phyloP scores from a whole-genome alignment of 2,329 filamentous ascomycete species.

The Fusarium sacchari region DNA sequence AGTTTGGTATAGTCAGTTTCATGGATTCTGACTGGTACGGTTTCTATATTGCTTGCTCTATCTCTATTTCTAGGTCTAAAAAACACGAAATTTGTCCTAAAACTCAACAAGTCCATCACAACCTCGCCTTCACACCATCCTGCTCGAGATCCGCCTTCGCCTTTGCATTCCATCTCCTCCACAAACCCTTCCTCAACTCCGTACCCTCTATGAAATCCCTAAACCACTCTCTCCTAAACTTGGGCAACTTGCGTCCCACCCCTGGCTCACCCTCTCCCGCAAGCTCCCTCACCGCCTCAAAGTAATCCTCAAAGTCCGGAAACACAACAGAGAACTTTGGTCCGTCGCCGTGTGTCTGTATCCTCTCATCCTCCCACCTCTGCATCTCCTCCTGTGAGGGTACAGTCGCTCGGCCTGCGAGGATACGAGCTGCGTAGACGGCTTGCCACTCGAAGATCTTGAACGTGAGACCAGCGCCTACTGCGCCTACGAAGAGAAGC shows the following conservation, averaged over 20 bases:
- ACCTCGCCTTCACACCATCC: neutral
- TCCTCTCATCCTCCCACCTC: constrained; percentile 66
- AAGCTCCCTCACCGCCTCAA: constrained; percentile 63
- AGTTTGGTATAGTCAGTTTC: neutral
- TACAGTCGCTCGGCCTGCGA: constrained; percentile 63
- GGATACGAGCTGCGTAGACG: constrained; percentile 67
- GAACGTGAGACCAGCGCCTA: constrained; percentile 69
- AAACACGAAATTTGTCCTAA: accelerated
- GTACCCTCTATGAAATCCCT: constrained; percentile 64
- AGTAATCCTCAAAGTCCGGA: constrained; percentile 73
- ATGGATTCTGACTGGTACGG: accelerated
- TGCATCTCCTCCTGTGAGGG: constrained; percentile 61
- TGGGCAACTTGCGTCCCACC: constrained; percentile 57
- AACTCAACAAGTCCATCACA: neutral
- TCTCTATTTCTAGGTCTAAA: neutral
- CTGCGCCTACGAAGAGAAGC: constrained; percentile 68
- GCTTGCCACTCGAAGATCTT: constrained; percentile 77
- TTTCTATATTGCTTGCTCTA: neutral
- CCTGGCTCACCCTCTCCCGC: constrained; percentile 58
- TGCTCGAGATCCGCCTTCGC: constrained; percentile 18
- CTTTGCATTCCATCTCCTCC: constrained; percentile 59
- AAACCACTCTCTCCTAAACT: constrained; percentile 58
- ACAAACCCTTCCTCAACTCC: constrained; percentile 66
- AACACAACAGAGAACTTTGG: constrained; percentile 65
- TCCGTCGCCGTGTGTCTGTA: constrained; percentile 65